Evolutionary conservation across 148 eudicot genomes (phyloP), one percentile per base, ranked within the genome.

Genomic region (Rhododendron henanense): DNA sequence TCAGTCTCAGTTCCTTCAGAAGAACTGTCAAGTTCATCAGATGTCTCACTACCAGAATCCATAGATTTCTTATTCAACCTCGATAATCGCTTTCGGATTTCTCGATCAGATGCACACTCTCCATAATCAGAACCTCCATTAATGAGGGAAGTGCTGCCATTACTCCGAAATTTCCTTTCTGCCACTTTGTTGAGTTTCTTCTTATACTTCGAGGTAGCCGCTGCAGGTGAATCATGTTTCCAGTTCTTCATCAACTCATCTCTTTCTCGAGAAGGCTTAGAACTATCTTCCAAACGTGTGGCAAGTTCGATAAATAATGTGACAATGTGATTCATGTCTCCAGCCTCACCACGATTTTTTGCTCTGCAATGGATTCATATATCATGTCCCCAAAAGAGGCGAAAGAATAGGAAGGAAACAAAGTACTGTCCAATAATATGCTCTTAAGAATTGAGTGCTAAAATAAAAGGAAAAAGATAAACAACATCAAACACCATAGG

Each of bases 31-130:
- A 88, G 87, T 55, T 93, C 98, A 84, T 92, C 96, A 75, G 99
- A 95, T 85, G 99, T 95, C 57, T 92, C 96, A 89, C 95, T 94
- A 65, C 90, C 98, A 19, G 94, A 93, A 82, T 90, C 93, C 86
- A 90, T 25, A 61, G 92, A 74, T 87, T 89, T 95, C 84, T 88
- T 94, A 81, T 89, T 91, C 87, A 91, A 87, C 89, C 90, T 93
- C 45, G 95, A 93, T 67, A 93, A 84, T 19, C 93, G 91, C 85
- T 90, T 92, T 89, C 84, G 88, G 73, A 88, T 90, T 88, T 96
- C 98, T 75, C 98, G 93, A 85, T 95, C 99, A 78, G 96, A 94
- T 14, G 92, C 91, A 90, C 87, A 89, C 55, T 92, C 94, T 77
- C 91, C 89, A 90, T 90, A 85, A 86, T 94, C 99, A 89, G 86